phyloP scores from a whole-genome alignment of 208 protist genomes.

The Leishmania martiniquensis region DNA sequence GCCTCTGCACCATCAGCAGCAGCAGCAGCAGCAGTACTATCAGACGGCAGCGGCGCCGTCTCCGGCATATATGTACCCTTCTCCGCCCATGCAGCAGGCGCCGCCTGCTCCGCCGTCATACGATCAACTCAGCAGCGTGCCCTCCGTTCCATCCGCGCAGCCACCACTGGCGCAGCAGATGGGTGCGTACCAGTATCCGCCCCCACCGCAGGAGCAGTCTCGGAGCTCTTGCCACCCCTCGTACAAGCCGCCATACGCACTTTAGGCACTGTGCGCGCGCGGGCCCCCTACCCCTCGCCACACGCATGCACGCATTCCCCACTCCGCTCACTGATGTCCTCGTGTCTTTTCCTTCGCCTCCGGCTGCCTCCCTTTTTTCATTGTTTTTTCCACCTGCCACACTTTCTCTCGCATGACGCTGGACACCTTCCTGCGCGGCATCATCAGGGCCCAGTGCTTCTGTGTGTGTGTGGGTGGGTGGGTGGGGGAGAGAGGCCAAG shows the following conservation, averaged over 20 bases:
- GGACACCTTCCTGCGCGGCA: background rate
- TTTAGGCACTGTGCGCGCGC: slow-evolving; percentile 3
- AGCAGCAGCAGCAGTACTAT: slow-evolving; percentile 5
- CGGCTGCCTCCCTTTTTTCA: background rate
- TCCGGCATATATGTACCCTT: slow-evolving; percentile 2
- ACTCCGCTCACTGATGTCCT: background rate
- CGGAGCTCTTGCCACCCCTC: slow-evolving; percentile 8
- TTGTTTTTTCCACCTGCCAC: background rate
- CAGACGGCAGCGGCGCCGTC: background rate
- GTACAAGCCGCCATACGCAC: slow-evolving; percentile 30
- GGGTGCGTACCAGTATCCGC: slow-evolving; percentile 28
- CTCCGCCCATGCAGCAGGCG: slow-evolving; percentile 1
- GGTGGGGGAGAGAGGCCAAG: background rate
- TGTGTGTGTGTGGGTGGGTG: too few species aligned
- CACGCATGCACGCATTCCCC: background rate
- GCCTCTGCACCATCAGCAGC: background rate
- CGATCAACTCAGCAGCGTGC: slow-evolving; percentile 24
- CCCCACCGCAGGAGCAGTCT: slow-evolving; percentile 11
- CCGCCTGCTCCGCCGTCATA: slow-evolving; percentile 22
- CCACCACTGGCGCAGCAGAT: slow-evolving; percentile 1
- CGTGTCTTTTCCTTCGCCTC: background rate
- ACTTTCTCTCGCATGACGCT: background rate
- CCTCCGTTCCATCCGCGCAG: background rate
- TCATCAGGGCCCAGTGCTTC: background rate
- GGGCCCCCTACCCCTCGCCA: background rate